phyloP scores from a whole-genome alignment of 2,329 filamentous ascomycete genomes.

The Fusarium sp. region DNA sequence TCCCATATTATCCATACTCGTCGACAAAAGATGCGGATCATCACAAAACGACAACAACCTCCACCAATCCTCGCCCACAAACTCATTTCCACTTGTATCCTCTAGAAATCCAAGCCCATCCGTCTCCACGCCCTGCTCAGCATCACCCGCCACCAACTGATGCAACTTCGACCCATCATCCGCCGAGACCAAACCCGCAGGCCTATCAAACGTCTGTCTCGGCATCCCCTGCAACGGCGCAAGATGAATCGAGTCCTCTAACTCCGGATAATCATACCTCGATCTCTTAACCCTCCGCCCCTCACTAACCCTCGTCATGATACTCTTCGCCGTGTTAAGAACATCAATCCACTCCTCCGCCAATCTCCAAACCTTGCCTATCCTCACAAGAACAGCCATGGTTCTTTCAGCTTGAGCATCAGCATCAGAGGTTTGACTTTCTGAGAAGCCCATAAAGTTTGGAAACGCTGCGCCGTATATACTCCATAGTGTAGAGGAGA shows the following conservation, averaged over 20 bases:
- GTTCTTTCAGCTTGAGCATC: slow-evolving; percentile 27
- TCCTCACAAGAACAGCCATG: slow-evolving; percentile 20
- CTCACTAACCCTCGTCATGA: slow-evolving; percentile 20
- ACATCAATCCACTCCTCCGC: slow-evolving; percentile 42
- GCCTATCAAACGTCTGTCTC: slow-evolving; percentile 17
- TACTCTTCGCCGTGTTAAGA: slow-evolving; percentile 31
- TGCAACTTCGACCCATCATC: neutral
- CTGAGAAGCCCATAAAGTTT: slow-evolving; percentile 28
- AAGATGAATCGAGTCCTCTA: slow-evolving; percentile 39
- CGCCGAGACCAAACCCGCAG: neutral
- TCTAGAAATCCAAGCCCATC: neutral
- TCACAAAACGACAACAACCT: slow-evolving; percentile 39
- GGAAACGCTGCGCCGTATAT: slow-evolving; percentile 37
- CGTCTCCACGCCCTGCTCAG: rapidly evolving
- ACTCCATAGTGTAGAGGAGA: slow-evolving; percentile 29
- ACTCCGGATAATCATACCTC: slow-evolving; percentile 39
- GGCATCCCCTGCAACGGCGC: slow-evolving; percentile 40
- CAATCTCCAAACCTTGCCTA: slow-evolving; percentile 32
- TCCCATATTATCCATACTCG: slow-evolving; percentile 12
- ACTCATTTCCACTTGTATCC: neutral
- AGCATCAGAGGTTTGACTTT: neutral
- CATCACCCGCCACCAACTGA: neutral
- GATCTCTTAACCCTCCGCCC: slow-evolving; percentile 26
- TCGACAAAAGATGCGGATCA: slow-evolving; percentile 40
- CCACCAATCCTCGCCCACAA: slow-evolving; percentile 39